Conservation (phyloP, 2,329 filamentous ascomycete species). For the Penicillium decumbens region DNA sequence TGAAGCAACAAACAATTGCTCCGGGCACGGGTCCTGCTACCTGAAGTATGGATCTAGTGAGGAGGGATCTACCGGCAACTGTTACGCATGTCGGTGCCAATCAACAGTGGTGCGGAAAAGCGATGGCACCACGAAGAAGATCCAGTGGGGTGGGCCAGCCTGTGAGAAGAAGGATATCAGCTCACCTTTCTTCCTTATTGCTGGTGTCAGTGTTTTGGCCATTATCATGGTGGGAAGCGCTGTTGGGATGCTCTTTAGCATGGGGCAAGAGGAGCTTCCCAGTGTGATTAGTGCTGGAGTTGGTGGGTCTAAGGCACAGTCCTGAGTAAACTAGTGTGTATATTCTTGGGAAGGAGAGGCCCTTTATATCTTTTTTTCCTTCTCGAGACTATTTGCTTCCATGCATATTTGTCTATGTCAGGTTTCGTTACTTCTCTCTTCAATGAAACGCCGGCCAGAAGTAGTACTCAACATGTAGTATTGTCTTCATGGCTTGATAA, state of each 20-base stretch:
- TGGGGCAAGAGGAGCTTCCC: constrained; percentile 82
- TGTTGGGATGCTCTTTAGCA: constrained; percentile 72
- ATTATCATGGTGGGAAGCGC: constrained; percentile 64
- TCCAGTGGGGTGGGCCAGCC: constrained; percentile 75
- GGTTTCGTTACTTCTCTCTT: neutral
- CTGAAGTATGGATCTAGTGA: constrained; percentile 56
- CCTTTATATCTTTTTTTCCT: neutral
- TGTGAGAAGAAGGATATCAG: constrained; percentile 93
- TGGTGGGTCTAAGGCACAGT: constrained; percentile 57
- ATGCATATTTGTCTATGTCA: neutral
- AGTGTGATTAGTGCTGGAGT: constrained; percentile 96
- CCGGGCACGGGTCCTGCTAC: constrained; percentile 71
- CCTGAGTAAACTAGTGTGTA: constrained; percentile 22
- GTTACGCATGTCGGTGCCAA: constrained; percentile 75
- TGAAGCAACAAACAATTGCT: constrained; percentile 70
- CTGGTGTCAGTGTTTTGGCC: constrained; percentile 66
- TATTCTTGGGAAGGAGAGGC: neutral
- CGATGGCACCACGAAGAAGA: constrained; percentile 54
- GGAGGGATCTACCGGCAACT: constrained; percentile 47
- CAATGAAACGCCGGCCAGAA: neutral
- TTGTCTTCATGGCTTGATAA: neutral
- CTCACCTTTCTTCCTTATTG: constrained; percentile 81
- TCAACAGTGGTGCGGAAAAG: constrained; percentile 50
- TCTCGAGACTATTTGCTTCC: neutral
- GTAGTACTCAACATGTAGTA: neutral